These are phyloP conservation scores for Eucalyptus urophylla DNA, from an alignment of 345 rosid genomes.

Conservation along the genomic window DNA sequence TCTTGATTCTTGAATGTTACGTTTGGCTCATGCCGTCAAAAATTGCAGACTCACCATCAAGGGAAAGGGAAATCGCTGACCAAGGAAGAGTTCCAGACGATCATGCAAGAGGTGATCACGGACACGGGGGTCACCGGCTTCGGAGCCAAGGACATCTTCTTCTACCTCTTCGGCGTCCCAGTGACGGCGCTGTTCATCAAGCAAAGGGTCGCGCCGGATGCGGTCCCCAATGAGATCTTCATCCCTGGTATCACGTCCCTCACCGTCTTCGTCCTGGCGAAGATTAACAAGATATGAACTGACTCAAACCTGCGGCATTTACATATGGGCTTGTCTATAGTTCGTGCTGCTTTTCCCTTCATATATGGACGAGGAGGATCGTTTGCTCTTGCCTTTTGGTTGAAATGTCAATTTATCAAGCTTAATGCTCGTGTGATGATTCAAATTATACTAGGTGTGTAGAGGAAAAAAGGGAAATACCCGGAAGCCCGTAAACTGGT, in stretches of 20 bases:
- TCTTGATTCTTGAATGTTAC: background rate
- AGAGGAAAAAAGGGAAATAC: background rate
- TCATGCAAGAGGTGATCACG: conserved; percentile 39
- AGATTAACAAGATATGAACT: conserved; percentile 50
- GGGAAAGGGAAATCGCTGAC: conserved; percentile 11
- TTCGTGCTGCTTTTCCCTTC: background rate
- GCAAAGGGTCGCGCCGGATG: conserved; percentile 30
- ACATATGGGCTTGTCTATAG: background rate
- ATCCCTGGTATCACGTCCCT: conserved; percentile 70
- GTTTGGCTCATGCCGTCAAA: background rate
- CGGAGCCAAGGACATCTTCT: conserved; percentile 50
- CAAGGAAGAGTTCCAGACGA: conserved; percentile 50
- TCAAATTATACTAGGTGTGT: background rate
- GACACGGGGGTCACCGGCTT: conserved; percentile 56
- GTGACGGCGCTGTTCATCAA: conserved; percentile 38
- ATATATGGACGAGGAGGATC: background rate
- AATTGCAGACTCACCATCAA: conserved; percentile 24
- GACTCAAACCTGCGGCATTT: background rate
- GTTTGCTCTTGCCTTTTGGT: background rate
- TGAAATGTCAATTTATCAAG: background rate
- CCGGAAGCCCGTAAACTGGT: background rate
- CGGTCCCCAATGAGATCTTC: conserved; percentile 49
- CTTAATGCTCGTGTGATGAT: background rate
- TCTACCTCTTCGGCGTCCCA: conserved; percentile 63
- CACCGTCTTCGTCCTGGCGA: conserved; percentile 65